Evolutionary conservation across 192 early-diverging fungal genomes (phyloP), one percentile per base, ranked within the genome.

Genomic region (Entophlyctis luteolus): DNA sequence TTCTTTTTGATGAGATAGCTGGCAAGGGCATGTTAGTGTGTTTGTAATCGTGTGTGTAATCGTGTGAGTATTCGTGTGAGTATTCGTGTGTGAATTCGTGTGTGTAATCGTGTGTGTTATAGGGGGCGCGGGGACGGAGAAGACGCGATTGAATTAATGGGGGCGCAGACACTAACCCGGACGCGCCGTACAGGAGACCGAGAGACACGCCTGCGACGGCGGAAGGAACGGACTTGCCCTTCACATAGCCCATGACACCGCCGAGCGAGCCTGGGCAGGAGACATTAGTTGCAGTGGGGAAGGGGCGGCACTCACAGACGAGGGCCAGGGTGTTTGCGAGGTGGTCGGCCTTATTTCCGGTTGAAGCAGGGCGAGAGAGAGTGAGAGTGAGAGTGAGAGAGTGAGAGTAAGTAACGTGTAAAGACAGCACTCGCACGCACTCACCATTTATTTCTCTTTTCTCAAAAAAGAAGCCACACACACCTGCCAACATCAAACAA

Each of bases 1-100:
- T 84, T 81, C 22, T 53, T 58, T 33, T 75, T 65, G 29, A 84
- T 69, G 29, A 84, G 58, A 60, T 81, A 77, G 5, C 76, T 78
- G 10, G 0, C 16, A 34, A 20, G 14, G 45, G 8, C 57, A 18
- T 5, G n/a, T 42, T 10, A 20, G 35, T n/a, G 45, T 37, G 3
- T 23, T 42, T 25, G 25, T 42, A 42, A 59, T 18, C 4, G 37
- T 42, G 25, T n/a, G n/a, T n/a, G n/a, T n/a, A n/a, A n/a, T n/a
- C n/a, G n/a, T n/a, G n/a, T n/a, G n/a, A n/a, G n/a, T n/a, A n/a
- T n/a, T n/a, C n/a, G n/a, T n/a, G n/a, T n/a, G n/a, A n/a, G n/a
- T n/a, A n/a, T n/a, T n/a, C n/a, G n/a, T n/a, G n/a, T n/a, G n/a
- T n/a, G n/a, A n/a, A n/a, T n/a, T n/a, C n/a, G n/a, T n/a, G n/a